Evolutionary conservation across 768 basidiomycete genomes (phyloP).

Genomic region (Lenzites betulinus): DNA sequence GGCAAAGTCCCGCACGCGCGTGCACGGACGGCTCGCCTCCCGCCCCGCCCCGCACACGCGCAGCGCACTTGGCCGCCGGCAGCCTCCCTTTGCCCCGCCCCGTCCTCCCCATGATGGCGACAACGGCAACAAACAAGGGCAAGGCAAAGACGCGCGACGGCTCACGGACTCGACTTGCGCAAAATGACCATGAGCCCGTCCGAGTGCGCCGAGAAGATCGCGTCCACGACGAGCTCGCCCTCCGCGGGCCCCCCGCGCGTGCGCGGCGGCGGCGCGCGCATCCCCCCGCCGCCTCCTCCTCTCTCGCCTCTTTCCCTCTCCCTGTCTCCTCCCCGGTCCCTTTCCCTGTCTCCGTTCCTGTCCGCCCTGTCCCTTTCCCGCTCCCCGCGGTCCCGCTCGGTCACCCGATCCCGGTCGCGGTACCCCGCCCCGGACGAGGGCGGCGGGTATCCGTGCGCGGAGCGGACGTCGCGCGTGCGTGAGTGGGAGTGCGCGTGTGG

Average conservation of each 20-base stretch:
- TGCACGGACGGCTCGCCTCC: neutral
- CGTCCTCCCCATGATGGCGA: no score
- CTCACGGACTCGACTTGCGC: constrained; percentile 36
- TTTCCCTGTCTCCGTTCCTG: no score
- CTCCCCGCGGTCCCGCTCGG: constrained; percentile 4
- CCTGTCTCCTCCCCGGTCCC: constrained; percentile 2
- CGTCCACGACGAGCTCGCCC: constrained; percentile 62
- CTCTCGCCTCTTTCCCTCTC: neutral
- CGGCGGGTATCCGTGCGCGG: constrained; percentile 2
- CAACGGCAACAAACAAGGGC: no score
- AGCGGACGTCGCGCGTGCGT: constrained; percentile 8
- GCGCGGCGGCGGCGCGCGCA: constrained; percentile 17
- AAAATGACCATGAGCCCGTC: constrained; percentile 83
- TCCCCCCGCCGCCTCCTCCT: no score
- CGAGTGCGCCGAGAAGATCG: constrained; percentile 84
- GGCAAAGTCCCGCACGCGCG: neutral
- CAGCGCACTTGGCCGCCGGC: neutral
- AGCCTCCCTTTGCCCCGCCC: neutral
- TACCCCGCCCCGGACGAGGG: neutral
- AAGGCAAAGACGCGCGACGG: neutral
- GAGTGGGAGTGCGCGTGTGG: constrained; percentile 15
- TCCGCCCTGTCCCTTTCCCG: no score
- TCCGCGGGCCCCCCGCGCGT: constrained; percentile 23
- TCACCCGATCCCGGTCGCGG: constrained; percentile 12
- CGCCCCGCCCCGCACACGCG: neutral